phyloP scores from a whole-genome alignment of 805 yeast species.

The Candida bentonensis region DNA sequence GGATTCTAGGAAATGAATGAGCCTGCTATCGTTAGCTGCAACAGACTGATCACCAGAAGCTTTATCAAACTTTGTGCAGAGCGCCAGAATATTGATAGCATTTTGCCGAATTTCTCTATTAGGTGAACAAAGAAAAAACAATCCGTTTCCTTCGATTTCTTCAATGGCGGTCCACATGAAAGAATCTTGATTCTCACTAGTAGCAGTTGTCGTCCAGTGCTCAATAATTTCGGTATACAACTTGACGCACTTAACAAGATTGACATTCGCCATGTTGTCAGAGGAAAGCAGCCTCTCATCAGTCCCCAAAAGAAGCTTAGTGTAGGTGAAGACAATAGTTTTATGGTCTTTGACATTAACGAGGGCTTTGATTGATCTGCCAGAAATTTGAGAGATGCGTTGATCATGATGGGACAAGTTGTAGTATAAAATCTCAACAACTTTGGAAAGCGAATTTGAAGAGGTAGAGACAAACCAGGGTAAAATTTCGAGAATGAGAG shows the following conservation, averaged over 20 bases:
- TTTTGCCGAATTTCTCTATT: conserved; percentile 60
- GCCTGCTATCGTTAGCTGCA: conserved; percentile 14
- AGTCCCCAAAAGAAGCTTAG: conserved; percentile 66
- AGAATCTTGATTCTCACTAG: not conserved
- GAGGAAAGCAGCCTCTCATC: conserved; percentile 41
- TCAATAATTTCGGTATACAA: conserved; percentile 67
- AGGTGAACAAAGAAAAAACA: conserved; percentile 82
- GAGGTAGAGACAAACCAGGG: conserved; percentile 52
- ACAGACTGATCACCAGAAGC: conserved; percentile 47
- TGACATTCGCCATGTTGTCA: conserved; percentile 22
- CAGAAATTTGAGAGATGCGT: conserved; percentile 50
- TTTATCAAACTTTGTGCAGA: conserved; percentile 79
- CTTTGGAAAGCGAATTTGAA: conserved; percentile 38
- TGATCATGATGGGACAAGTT: conserved; percentile 58
- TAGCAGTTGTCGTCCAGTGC: conserved; percentile 49
- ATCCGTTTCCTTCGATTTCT: conserved; percentile 91
- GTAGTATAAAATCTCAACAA: conserved; percentile 63
- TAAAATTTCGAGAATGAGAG: conserved; percentile 52
- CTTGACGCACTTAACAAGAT: conserved; percentile 26
- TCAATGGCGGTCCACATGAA: conserved; percentile 68
- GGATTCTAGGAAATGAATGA: conserved; percentile 60
- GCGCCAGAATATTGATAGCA: conserved; percentile 60
- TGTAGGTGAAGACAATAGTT: conserved; percentile 55
- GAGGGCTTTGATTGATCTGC: conserved; percentile 46
- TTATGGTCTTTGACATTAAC: conserved; percentile 60